These are phyloP conservation scores for Wickerhamiella vanderwaltii DNA, from an alignment of 805 yeast genomes.

Conservation along the genomic window DNA sequence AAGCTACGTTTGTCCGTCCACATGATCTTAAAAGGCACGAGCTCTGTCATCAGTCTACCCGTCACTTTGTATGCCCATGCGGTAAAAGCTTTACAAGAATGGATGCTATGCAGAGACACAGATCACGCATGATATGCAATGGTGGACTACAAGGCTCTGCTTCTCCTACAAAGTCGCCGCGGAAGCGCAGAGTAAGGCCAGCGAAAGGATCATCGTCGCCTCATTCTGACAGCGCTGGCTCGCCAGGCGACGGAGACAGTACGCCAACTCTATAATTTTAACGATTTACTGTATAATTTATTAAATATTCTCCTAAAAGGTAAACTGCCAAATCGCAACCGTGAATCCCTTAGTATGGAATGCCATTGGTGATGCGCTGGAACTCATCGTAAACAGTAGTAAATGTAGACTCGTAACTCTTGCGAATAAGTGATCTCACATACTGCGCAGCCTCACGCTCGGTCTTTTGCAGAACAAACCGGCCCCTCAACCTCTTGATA, in stretches of 20 bases:
- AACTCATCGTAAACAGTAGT: slow-evolving; percentile 96
- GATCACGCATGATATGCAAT: slow-evolving; percentile 64
- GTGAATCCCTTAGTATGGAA: slow-evolving; percentile 56
- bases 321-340: not conserved
- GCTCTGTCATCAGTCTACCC: slow-evolving; percentile 68
- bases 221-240: not conserved
- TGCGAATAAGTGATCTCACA: slow-evolving; percentile 63
- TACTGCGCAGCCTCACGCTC: slow-evolving; percentile 76
- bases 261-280: not conserved
- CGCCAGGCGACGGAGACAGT: not conserved
- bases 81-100: slow-evolving; percentile 88
- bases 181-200: not conserved
- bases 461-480: slow-evolving; percentile 71
- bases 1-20: slow-evolving; percentile 82
- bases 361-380: slow-evolving; percentile 92
- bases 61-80: slow-evolving; percentile 65
- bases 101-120: slow-evolving; percentile 77
- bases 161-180: slow-evolving; percentile 21
- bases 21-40: slow-evolving; percentile 88
- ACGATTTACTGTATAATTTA: not conserved
- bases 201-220: not conserved
- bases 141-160: slow-evolving; percentile 47
- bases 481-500: slow-evolving; percentile 55
- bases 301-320: not conserved
- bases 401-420: slow-evolving; percentile 74